Evolutionary conservation across 495 filamentous ascomycete species (phyloP).

Genomic region (Cairneyella variabilis): DNA sequence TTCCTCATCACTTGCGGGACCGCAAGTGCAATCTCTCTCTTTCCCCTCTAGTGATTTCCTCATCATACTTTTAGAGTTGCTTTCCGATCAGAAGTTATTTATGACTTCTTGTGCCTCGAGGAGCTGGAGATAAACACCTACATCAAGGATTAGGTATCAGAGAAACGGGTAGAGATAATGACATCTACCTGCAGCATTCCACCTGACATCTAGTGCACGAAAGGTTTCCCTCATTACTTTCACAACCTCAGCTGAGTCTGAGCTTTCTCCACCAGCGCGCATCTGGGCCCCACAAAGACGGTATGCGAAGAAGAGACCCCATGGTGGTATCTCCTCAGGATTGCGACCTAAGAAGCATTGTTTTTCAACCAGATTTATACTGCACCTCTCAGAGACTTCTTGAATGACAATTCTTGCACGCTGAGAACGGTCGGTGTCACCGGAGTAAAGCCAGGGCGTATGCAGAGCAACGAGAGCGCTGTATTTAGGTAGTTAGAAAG

Average conservation of each 20-base stretch:
- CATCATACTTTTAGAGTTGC: too few relatives aligned
- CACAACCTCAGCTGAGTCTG: neutral
- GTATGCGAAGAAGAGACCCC: slow-evolving; percentile 29
- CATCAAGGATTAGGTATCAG: neutral
- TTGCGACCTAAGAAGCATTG: slow-evolving; percentile 23
- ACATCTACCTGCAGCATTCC: slow-evolving; percentile 5
- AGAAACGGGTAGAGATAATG: neutral
- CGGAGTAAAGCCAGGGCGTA: neutral
- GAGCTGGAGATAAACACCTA: slow-evolving; percentile 7
- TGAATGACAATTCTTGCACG: neutral
- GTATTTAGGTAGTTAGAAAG: neutral
- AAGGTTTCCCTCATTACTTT: neutral
- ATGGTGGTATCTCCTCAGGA: slow-evolving; percentile 27
- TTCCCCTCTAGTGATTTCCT: too few relatives aligned
- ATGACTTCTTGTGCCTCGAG: slow-evolving; percentile 9
- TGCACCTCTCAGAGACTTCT: neutral
- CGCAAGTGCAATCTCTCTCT: too few relatives aligned
- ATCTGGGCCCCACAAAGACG: neutral
- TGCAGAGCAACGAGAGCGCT: slow-evolving; percentile 1
- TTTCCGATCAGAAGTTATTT: neutral
- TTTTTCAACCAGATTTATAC: slow-evolving; percentile 10
- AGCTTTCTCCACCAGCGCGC: neutral
- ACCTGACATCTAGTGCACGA: neutral
- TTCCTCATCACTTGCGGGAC: too few relatives aligned
- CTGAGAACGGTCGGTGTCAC: neutral